Conservation (phyloP, 768 basidiomycete species). For the Hysterangium stoloniferum region DNA sequence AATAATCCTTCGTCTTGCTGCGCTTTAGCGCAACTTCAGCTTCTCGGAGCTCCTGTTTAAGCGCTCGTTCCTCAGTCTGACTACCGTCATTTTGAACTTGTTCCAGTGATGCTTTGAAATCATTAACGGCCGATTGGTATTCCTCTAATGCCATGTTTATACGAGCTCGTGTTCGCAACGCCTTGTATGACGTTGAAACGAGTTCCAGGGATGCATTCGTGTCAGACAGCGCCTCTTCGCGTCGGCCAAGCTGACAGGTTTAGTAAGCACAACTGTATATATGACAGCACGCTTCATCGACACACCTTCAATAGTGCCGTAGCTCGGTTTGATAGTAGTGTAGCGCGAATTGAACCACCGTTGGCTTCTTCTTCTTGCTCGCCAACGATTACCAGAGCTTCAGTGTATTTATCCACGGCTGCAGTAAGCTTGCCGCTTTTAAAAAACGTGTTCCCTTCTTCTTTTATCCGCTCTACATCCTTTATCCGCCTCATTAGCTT, state of each 20-base stretch:
- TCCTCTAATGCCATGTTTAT: constrained; percentile 68
- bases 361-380: constrained; percentile 60
- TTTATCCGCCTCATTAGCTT: constrained; percentile 71
- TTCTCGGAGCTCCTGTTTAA: constrained; percentile 65
- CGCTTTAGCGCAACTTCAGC: constrained; percentile 77
- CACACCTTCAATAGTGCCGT: constrained; percentile 69
- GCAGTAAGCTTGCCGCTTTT: constrained; percentile 51
- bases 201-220: constrained; percentile 60
- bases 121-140: constrained; percentile 60
- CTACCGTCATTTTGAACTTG: constrained; percentile 56
- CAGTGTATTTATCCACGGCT: constrained; percentile 61
- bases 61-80: constrained; percentile 52
- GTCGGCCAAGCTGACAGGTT: constrained; percentile 44
- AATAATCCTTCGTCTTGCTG: constrained; percentile 88
- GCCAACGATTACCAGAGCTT: constrained; percentile 70
- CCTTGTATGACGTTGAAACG: constrained; percentile 68
- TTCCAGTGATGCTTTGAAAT: constrained; percentile 77
- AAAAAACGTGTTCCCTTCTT: constrained; percentile 76
- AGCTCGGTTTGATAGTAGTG: constrained; percentile 76
- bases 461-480: constrained; percentile 75
- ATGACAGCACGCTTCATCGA: constrained; percentile 6
- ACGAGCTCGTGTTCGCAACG: constrained; percentile 77
- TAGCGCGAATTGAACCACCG: constrained; percentile 76
- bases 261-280: constrained; percentile 5
- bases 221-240: constrained; percentile 65